These are phyloP conservation scores for Pyrenula massariospora DNA, from an alignment of 495 filamentous ascomycete genomes.

Conservation along the genomic window DNA sequence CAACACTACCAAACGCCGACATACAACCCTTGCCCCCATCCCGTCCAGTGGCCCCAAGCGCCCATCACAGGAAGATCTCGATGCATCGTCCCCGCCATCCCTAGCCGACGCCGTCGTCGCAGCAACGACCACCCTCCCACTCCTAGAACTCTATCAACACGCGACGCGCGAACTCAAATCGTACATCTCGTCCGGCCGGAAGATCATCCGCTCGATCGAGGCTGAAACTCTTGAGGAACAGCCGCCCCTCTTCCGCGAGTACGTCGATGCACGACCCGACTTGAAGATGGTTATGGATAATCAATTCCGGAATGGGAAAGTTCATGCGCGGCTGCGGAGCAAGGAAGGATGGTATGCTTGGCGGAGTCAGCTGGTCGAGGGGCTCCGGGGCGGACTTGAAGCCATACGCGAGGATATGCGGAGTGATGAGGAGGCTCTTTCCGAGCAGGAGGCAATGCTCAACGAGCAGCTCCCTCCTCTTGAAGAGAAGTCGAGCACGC, in stretches of 20 bases:
- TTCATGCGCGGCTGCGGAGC: conserved; percentile 74
- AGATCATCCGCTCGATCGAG: conserved; percentile 81
- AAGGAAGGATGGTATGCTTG: conserved; percentile 97
- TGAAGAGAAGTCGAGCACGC: conserved; percentile 38
- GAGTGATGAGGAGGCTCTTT: conserved; percentile 56
- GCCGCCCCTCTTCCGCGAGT: conserved; percentile 83
- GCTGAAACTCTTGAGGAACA: conserved; percentile 76
- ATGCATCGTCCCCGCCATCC: conserved; percentile 29
- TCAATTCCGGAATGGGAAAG: conserved; percentile 94
- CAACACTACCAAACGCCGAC: conserved; percentile 78
- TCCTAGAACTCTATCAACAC: conserved; percentile 90
- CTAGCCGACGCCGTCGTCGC: conserved; percentile 68
- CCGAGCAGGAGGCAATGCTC: conserved; percentile 54
- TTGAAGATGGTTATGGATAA: conserved; percentile 81
- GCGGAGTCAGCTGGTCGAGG: conserved; percentile 83
- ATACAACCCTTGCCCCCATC: conserved; percentile 34
- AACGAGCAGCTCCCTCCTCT: conserved; percentile 53
- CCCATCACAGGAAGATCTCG: conserved; percentile 2
- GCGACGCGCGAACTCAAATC: conserved; percentile 84
- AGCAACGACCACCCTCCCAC: conserved; percentile 80
- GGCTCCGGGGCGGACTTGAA: conserved; percentile 65
- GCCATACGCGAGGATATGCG: conserved; percentile 66
- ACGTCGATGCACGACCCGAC: conserved; percentile 75
- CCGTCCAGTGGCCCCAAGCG: conserved; percentile 41
- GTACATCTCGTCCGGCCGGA: conserved; percentile 83